Base-by-base conservation (phyloP, 441 rosid genomes). In the Populus tomentosa region DNA sequence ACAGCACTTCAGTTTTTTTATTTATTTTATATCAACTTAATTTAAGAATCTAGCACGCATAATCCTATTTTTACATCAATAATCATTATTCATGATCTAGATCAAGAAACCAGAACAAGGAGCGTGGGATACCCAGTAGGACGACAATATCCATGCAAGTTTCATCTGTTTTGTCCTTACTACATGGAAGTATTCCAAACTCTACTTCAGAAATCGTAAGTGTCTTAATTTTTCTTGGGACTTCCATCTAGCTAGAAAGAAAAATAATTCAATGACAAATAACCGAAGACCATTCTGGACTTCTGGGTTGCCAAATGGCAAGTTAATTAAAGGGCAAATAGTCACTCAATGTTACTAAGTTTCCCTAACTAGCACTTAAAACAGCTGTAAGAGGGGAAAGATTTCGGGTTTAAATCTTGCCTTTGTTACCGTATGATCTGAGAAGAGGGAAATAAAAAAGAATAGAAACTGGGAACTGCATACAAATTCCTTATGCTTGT, bases 121-220 rank as follows among this genome's bases (percentile, higher is more conserved):
- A 73, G 38, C 10, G 24, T 38, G 24, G 46, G 50, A 23, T 26
- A 16, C 62, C 69, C 35, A 26, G 38, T 69, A 21, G 35, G 0
- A 33, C 18, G 26, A 10, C n/a, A 33, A 6, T 33, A 67, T 35
- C 24, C n/a, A 56, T 38, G 16, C 35, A 67, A 69, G 26, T 2
- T 21, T 46, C 73, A 35, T 76, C 68, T 76, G 21, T 69, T 69
- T 70, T 69, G 73, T 76, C 74, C 69, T 59, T 38, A 61, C n/a
- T 18, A 69, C 69, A 53, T 1, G 33, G 35, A 74, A 36, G 30
- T 40, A n/a, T 10, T 23, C 50, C 50, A 7, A 53, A 71, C 26
- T 24, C 50, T 26, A 0, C 36, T 46, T 50, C 13, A 26, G 24
- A 71, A 46, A 38, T 33, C 38, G 26, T 11, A 8, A 71, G 16